These are phyloP conservation scores for Lipomyces sp. DNA, from an alignment of 805 yeast species.

Conservation along the genomic window DNA sequence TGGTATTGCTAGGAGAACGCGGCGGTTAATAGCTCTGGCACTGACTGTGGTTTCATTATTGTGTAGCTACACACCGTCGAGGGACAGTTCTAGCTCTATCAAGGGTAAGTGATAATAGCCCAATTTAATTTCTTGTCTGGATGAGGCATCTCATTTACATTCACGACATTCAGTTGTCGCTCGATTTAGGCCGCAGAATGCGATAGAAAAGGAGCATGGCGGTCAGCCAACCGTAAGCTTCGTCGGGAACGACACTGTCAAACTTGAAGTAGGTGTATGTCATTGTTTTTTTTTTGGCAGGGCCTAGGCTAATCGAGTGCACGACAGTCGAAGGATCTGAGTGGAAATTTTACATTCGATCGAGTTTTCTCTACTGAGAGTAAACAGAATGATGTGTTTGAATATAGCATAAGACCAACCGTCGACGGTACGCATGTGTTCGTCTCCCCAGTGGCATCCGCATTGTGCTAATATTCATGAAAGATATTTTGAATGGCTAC, in stretches of 20 bases:
- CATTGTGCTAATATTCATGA: neutral
- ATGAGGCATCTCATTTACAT: no score
- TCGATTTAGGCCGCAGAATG: constrained; percentile 61
- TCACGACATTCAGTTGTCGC: constrained; percentile 52
- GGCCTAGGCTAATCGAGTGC: neutral
- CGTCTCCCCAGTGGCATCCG: neutral
- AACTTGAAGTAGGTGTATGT: constrained; percentile 21
- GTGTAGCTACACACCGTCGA: constrained; percentile 9
- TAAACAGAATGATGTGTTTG: constrained; percentile 57
- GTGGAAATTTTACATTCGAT: constrained; percentile 56
- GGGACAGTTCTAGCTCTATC: constrained; percentile 22
- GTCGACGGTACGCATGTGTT: constrained; percentile 44
- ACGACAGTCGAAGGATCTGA: constrained; percentile 24
- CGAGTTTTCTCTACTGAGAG: constrained; percentile 53
- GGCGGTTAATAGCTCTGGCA: no score
- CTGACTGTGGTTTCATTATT: no score
- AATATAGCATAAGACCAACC: constrained; percentile 56
- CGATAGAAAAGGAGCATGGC: constrained; percentile 35
- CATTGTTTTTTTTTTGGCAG: neutral
- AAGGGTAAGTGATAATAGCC: no score
- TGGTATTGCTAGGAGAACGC: no score
- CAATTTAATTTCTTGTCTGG: no score
- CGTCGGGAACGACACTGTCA: constrained; percentile 32
- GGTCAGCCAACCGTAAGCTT: constrained; percentile 31
- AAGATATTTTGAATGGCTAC: constrained; percentile 67